A percentile compares a stretch with the other conserved stretches of the same genome.
These are phyloP conservation scores for Suillus placidus DNA, from an alignment of 768 basidiomycete species.

Conservation along the genomic window DNA sequence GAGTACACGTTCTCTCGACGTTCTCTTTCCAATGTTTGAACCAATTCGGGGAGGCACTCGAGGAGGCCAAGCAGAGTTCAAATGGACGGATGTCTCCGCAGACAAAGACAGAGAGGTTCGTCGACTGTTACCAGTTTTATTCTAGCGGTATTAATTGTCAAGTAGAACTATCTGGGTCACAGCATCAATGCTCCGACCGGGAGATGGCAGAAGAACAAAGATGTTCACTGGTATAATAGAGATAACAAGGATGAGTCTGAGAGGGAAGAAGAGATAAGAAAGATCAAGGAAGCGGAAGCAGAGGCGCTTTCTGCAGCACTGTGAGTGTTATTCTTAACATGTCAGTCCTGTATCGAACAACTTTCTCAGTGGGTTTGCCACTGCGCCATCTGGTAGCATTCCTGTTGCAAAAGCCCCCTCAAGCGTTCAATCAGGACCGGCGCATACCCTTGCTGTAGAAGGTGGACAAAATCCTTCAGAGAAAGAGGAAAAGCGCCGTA, in stretches of 20 bases:
- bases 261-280: constrained; percentile 72
- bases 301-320: constrained; percentile 84
- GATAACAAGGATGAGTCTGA: constrained; percentile 53
- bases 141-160: constrained; percentile 4
- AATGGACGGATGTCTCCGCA: constrained; percentile 87
- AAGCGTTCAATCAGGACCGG: constrained; percentile 18
- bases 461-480: constrained; percentile 36
- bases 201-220: constrained; percentile 97
- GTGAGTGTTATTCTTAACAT: constrained; percentile 42
- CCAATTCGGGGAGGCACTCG: constrained; percentile 87
- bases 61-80: constrained; percentile 90
- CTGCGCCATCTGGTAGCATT: constrained; percentile 43
- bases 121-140: background rate
- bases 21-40: constrained; percentile 62
- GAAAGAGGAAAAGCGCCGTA: constrained; percentile 54
- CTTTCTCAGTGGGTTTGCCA: constrained; percentile 67
- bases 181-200: constrained; percentile 95
- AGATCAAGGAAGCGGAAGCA: constrained; percentile 85
- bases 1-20: background rate
- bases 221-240: constrained; percentile 93
- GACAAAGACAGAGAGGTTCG: constrained; percentile 91
- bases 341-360: background rate
- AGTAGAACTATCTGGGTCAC: constrained; percentile 91
- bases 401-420: constrained; percentile 23
- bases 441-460: constrained; percentile 27